Evolutionary conservation across 2,329 filamentous ascomycete species (phyloP).

Genomic region (Purpureocillium lavendulum): DNA sequence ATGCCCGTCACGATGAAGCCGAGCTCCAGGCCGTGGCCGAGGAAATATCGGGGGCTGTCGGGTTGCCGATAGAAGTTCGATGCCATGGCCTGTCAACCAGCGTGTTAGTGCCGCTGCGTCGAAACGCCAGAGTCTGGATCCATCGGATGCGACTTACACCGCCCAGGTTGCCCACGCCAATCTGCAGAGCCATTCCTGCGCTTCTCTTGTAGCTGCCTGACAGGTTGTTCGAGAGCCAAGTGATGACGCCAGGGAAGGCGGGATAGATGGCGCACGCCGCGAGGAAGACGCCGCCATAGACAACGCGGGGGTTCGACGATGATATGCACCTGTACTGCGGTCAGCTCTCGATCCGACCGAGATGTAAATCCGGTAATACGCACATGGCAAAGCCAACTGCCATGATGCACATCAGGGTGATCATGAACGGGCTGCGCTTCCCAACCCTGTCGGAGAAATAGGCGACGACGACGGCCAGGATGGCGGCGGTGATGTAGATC

Average conservation of each 20-base stretch:
- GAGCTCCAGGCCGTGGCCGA: constrained; percentile 43
- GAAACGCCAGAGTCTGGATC: too few species aligned
- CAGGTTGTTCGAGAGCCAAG: constrained; percentile 73
- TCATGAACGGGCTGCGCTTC: constrained; percentile 46
- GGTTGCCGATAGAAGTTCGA: constrained; percentile 59
- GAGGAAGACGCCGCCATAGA: constrained; percentile 71
- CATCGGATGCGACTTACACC: constrained; percentile 31
- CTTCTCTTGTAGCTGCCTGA: constrained; percentile 58
- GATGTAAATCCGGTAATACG: constrained; percentile 6
- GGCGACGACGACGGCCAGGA: constrained; percentile 43
- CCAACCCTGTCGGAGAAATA: constrained; percentile 46
- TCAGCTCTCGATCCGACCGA: neutral
- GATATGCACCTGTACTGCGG: constrained; percentile 45
- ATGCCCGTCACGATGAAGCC: constrained; percentile 39
- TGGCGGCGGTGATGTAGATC: constrained; percentile 54
- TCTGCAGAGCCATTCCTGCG: constrained; percentile 56
- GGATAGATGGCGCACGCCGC: constrained; percentile 74
- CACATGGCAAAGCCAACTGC: constrained; percentile 49
- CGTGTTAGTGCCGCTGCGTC: too few species aligned
- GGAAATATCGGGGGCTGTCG: constrained; percentile 38
- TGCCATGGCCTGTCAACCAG: constrained; percentile 62
- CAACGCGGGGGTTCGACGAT: constrained; percentile 46
- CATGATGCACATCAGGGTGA: constrained; percentile 43
- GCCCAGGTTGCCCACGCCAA: constrained; percentile 51
- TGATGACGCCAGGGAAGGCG: constrained; percentile 67